Evolutionary conservation across 2,329 filamentous ascomycete genomes (phyloP).

Genomic region (Fusarium sp.): DNA sequence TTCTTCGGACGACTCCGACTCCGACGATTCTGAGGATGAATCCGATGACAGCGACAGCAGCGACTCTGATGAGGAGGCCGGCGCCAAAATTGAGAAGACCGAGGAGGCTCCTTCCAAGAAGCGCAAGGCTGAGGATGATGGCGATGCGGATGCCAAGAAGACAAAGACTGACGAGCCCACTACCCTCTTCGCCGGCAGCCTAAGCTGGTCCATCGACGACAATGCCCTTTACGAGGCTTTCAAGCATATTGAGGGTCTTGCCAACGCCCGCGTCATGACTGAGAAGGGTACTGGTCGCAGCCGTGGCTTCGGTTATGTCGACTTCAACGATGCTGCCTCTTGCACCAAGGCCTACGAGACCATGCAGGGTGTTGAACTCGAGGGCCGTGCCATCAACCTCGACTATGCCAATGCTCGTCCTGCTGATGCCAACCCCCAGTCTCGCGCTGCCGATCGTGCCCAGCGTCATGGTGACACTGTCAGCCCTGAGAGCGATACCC

Average conservation of each 20-base stretch:
- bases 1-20: slow-evolving; percentile 45
- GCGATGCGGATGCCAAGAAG: slow-evolving; percentile 69
- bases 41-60: slow-evolving; percentile 44
- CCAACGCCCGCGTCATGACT: slow-evolving; percentile 81
- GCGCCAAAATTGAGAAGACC: slow-evolving; percentile 49
- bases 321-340: slow-evolving; percentile 76
- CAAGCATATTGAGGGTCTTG: slow-evolving; percentile 78
- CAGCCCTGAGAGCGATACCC: slow-evolving; percentile 83
- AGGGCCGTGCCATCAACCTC: slow-evolving; percentile 79
- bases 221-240: slow-evolving; percentile 84
- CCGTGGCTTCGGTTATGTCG: slow-evolving; percentile 93
- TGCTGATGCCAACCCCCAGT: slow-evolving; percentile 60
- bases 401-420: slow-evolving; percentile 79
- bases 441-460: slow-evolving; percentile 72
- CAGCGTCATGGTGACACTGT: slow-evolving; percentile 79
- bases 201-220: slow-evolving; percentile 92
- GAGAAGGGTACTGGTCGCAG: slow-evolving; percentile 84
- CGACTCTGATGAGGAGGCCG: slow-evolving; percentile 50
- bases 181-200: slow-evolving; percentile 89
- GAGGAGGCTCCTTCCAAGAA: slow-evolving; percentile 57
- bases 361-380: slow-evolving; percentile 79
- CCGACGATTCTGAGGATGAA: slow-evolving; percentile 50
- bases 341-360: slow-evolving; percentile 77
- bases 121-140: slow-evolving; percentile 60
- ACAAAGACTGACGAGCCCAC: slow-evolving; percentile 65